phyloP scores from a whole-genome alignment of 345 rosid species.

The Gossypium stocksii region DNA sequence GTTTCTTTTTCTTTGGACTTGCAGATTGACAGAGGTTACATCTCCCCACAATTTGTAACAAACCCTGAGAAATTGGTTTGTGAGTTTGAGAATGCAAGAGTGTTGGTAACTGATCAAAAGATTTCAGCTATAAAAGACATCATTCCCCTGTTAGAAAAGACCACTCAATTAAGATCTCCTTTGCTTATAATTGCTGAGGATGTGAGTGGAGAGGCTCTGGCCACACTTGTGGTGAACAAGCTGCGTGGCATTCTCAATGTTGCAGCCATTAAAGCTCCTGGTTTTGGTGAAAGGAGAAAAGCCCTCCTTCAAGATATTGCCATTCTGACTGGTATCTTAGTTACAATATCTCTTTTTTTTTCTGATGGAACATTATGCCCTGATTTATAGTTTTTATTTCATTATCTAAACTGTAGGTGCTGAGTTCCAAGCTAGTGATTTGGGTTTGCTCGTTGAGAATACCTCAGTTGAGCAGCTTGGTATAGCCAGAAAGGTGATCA shows the following conservation, averaged over 20 bases:
- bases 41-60: conserved; percentile 95
- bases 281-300: conserved; percentile 97
- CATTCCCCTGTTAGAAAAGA: conserved; percentile 85
- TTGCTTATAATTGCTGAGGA: conserved; percentile 93
- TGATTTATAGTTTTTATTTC: neutral
- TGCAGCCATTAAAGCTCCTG: conserved; percentile 92
- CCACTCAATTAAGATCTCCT: conserved; percentile 88
- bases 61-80: conserved; percentile 81
- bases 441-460: conserved; percentile 72
- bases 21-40: conserved; percentile 92
- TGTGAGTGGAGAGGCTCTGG: conserved; percentile 91
- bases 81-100: conserved; percentile 95
- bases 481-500: conserved; percentile 72
- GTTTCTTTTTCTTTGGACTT: neutral
- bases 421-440: conserved; percentile 81
- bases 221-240: conserved; percentile 94
- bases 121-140: conserved; percentile 90
- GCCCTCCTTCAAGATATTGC: conserved; percentile 96
- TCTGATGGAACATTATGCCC: neutral
- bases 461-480: conserved; percentile 85
- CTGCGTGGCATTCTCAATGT: conserved; percentile 87
- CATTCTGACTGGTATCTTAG: conserved; percentile 61
- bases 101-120: conserved; percentile 87
- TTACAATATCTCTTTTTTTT: neutral
- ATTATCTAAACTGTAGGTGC: conserved; percentile 53